Evolutionary conservation across 2,329 filamentous ascomycete genomes (phyloP), one percentile per base, ranked within the genome.

Genomic region (Sclerotinia minor): DNA sequence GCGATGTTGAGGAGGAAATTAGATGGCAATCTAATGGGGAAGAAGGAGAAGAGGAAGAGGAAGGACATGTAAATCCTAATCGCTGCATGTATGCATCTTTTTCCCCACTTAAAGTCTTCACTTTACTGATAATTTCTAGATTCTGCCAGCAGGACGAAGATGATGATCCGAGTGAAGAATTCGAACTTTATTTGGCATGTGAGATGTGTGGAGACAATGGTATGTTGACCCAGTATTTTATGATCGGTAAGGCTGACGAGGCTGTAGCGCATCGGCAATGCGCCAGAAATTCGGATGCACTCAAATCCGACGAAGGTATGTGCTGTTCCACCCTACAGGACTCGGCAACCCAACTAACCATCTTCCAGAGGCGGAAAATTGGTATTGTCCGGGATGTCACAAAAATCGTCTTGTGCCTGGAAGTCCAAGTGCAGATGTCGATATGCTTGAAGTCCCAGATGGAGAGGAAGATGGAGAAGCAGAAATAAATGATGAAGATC

Each of bases 251-350:
- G 72, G 73, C 80, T 83, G 75, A 85, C 77, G 71, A 79, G 75
- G 76, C 77, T 81, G 77, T 81, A 97, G 94, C 93, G 76, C 94
- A 98, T 82, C 89, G 90, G 78, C 90, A 95, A 84, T 97, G 94
- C 80, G 94, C 92, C 68, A 88, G 90, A 76, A 86, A 90, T 77
- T 86, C 87, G 77, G 85, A 85, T 69, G 86, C 86, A 71, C 80
- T 91, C 74, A 81, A 81, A 73, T 80, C 83, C 71, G 84, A 87
- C 70, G 84, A 89, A 78, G 85, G 91, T 93, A 84, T 78, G 64
- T 64, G 35, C 26, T 67, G 13, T 38, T 24, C 47, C 26, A 15
- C 21, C 7, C 5, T 45, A 21, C 15, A 24, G 6, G 50, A 7
- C 26, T 50, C 8, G 24, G 5, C 21, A 21, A 63, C 53, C 24